phyloP scores from a whole-genome alignment of 192 early-diverging fungal species.

The Coemansia sp. region DNA sequence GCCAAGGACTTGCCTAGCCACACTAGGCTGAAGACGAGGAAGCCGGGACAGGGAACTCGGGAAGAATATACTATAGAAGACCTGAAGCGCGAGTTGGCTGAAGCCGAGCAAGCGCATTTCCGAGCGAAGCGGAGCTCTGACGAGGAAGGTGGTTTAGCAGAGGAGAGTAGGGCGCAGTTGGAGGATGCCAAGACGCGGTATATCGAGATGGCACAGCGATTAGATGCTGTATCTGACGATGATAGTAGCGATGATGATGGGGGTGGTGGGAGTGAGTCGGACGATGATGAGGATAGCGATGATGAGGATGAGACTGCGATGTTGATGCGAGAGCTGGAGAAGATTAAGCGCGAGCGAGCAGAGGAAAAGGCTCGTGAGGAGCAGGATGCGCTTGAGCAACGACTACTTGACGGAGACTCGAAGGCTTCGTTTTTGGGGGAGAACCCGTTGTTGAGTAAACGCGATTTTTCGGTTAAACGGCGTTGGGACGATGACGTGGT shows the following conservation, averaged over 20 bases:
- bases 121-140: constrained; percentile 56
- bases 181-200: constrained; percentile 38
- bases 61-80: constrained; percentile 63
- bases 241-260: constrained; percentile 59
- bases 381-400: constrained; percentile 51
- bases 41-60: constrained; percentile 64
- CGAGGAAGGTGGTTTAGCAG: constrained; percentile 9
- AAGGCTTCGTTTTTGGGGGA: constrained; percentile 60
- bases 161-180: not conserved
- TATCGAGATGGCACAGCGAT: constrained; percentile 46
- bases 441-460: constrained; percentile 78
- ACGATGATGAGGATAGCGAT: constrained; percentile 53
- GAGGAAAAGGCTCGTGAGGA: constrained; percentile 85
- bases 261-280: constrained; percentile 41
- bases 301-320: constrained; percentile 92
- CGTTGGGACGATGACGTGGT: constrained; percentile 99
- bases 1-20: constrained; percentile 74
- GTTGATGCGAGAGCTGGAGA: constrained; percentile 79
- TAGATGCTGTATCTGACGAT: constrained; percentile 50
- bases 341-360: constrained; percentile 90
- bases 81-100: constrained; percentile 65
- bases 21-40: constrained; percentile 76
- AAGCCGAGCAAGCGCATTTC: constrained; percentile 70
- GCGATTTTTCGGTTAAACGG: constrained; percentile 83
- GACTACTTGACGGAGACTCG: constrained; percentile 57